Evolutionary conservation across 192 early-diverging fungal genomes (phyloP).

Genomic region (Coemansia sp.): DNA sequence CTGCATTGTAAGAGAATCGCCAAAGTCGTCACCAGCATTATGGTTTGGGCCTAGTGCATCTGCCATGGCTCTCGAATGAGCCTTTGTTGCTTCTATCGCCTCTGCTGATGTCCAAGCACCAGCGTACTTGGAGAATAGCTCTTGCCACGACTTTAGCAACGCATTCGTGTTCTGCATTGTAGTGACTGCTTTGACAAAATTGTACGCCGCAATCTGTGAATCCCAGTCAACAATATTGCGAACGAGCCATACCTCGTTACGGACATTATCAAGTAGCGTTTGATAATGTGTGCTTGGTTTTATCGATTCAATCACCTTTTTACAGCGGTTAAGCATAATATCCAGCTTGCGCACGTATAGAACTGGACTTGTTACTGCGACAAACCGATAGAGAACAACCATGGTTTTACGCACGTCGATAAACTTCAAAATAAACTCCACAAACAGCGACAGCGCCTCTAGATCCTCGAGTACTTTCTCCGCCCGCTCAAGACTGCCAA

Average conservation of each 20-base stretch:
- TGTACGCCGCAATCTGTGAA: slow-evolving; percentile 31
- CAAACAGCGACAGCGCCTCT: slow-evolving; percentile 34
- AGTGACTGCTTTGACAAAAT: slow-evolving; percentile 40
- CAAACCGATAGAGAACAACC: slow-evolving; percentile 51
- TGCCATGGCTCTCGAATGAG: not conserved
- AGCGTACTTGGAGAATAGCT: slow-evolving; percentile 13
- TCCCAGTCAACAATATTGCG: slow-evolving; percentile 43
- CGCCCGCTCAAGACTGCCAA: slow-evolving; percentile 33
- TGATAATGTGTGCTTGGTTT: slow-evolving; percentile 28
- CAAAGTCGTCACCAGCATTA: slow-evolving; percentile 15
- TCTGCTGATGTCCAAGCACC: not conserved
- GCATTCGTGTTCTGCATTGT: slow-evolving; percentile 34
- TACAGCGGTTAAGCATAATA: slow-evolving; percentile 39
- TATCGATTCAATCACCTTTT: slow-evolving; percentile 21
- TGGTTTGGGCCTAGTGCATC: not conserved
- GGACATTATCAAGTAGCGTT: slow-evolving; percentile 33
- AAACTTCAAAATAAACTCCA: slow-evolving; percentile 41
- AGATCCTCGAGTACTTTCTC: slow-evolving; percentile 37
- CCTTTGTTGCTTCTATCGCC: slow-evolving; percentile 1
- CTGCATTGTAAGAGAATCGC: slow-evolving; percentile 17
- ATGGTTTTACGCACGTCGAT: slow-evolving; percentile 53
- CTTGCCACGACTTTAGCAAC: slow-evolving; percentile 35
- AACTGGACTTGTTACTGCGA: slow-evolving; percentile 49
- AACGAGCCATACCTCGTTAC: slow-evolving; percentile 41
- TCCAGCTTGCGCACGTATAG: slow-evolving; percentile 33